phyloP scores from a whole-genome alignment of 2,329 filamentous ascomycete genomes.

The Teratosphaeriaceae sp. region DNA sequence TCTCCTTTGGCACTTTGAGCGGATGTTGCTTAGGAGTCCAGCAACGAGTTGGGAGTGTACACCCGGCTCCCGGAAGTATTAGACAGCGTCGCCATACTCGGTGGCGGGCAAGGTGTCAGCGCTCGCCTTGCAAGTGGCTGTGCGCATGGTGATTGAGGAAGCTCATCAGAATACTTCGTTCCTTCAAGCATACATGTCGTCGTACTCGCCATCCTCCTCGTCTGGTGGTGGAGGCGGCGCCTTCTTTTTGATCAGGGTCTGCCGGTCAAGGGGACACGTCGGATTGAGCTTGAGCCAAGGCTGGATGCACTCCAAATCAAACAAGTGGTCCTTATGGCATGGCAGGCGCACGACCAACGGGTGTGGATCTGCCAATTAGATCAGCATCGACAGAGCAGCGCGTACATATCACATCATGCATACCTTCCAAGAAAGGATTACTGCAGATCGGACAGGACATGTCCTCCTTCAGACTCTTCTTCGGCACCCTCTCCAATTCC shows the following conservation, averaged over 20 bases:
- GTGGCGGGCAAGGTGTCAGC: too few relatives aligned
- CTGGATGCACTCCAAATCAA: slow-evolving; percentile 59
- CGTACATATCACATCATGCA: slow-evolving; percentile 8
- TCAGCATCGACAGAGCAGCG: not conserved
- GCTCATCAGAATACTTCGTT: not conserved
- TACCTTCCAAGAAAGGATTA: slow-evolving; percentile 54
- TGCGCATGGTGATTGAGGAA: not conserved
- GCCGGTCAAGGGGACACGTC: slow-evolving; percentile 57
- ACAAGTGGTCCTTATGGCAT: slow-evolving; percentile 55
- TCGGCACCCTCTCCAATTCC: slow-evolving; percentile 53
- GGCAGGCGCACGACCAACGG: slow-evolving; percentile 58
- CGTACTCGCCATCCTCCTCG: slow-evolving; percentile 46
- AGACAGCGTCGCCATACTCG: too few relatives aligned
- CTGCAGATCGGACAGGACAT: slow-evolving; percentile 56
- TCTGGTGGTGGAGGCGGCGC: slow-evolving; percentile 30
- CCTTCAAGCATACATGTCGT: slow-evolving; percentile 43
- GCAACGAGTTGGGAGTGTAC: too few relatives aligned
- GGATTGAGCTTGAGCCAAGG: slow-evolving; percentile 59
- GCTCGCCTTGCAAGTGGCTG: too few relatives aligned
- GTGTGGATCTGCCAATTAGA: slow-evolving; percentile 41
- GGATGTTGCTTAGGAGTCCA: too few relatives aligned
- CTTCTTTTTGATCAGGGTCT: slow-evolving; percentile 51
- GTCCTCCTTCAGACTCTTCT: slow-evolving; percentile 45
- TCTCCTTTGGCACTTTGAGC: too few relatives aligned
- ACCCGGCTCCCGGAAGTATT: too few relatives aligned